A percentile compares a stretch with the other conserved stretches of the same genome.
phyloP scores from a whole-genome alignment of 2,329 filamentous ascomycete genomes.

The Blastomyces gilchristii region DNA sequence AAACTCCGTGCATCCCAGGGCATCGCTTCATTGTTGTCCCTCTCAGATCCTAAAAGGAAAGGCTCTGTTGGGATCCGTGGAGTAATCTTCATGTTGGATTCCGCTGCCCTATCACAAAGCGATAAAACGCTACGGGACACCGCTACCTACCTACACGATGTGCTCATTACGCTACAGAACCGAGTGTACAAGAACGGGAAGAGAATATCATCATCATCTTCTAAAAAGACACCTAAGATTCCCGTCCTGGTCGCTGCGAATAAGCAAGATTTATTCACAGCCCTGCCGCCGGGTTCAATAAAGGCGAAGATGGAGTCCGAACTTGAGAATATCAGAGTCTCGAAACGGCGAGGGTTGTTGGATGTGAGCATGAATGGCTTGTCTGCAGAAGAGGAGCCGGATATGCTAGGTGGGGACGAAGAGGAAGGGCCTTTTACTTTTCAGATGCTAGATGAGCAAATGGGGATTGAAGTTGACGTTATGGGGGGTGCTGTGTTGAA shows the following conservation, averaged over 20 bases:
- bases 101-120: constrained; percentile 48
- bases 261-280: constrained; percentile 92
- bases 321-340: constrained; percentile 64
- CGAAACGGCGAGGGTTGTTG: constrained; percentile 68
- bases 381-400: constrained; percentile 55
- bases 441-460: constrained; percentile 64
- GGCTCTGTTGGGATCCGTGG: constrained; percentile 40
- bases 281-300: constrained; percentile 68
- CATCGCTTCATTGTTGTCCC: constrained; percentile 30
- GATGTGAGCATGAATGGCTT: constrained; percentile 59
- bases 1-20: constrained; percentile 63
- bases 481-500: constrained; percentile 57
- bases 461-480: constrained; percentile 67
- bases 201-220: constrained; percentile 30
- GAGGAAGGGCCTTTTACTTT: constrained; percentile 71
- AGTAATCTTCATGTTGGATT: constrained; percentile 82
- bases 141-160: constrained; percentile 77
- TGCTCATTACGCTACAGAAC: constrained; percentile 74
- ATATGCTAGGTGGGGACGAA: constrained; percentile 74
- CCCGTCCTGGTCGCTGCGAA: constrained; percentile 82
- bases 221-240: constrained; percentile 49
- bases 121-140: constrained; percentile 52
- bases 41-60: constrained; percentile 27
- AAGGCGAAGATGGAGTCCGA: constrained; percentile 67
- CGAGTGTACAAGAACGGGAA: constrained; percentile 44